These are phyloP conservation scores for Aspergillus hortae DNA, from an alignment of 2,329 filamentous ascomycete genomes.

Conservation along the genomic window DNA sequence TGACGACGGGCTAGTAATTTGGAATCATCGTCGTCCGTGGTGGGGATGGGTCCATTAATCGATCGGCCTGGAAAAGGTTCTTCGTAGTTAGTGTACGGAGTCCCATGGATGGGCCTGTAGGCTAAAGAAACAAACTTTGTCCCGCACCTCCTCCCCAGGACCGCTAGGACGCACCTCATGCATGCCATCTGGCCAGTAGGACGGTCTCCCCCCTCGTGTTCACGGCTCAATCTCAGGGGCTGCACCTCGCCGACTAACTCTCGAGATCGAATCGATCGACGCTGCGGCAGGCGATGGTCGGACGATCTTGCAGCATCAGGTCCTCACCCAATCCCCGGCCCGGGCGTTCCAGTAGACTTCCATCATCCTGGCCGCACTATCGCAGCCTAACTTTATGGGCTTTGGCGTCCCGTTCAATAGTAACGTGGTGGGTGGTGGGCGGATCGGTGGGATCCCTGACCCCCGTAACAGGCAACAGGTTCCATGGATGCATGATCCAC, in stretches of 20 bases:
- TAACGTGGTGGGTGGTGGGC: neutral
- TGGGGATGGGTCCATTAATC: neutral
- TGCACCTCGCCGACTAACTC: neutral
- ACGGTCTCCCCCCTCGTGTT: slow-evolving; percentile 3
- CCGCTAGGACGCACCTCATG: neutral
- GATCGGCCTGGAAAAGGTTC: neutral
- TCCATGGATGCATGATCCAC: neutral
- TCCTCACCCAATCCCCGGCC: neutral
- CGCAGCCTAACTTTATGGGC: neutral
- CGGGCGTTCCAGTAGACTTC: neutral
- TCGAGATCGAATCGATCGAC: neutral
- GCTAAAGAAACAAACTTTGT: neutral
- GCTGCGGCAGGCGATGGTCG: neutral
- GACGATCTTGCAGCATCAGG: neutral
- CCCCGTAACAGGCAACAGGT: neutral
- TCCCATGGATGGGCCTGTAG: neutral
- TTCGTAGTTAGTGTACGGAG: neutral
- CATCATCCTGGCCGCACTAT: neutral
- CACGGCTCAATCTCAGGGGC: slow-evolving; percentile 1
- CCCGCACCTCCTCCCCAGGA: neutral
- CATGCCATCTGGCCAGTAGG: slow-evolving; percentile 4
- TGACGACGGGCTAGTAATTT: neutral
- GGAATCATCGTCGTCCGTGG: neutral
- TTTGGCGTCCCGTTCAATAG: neutral
- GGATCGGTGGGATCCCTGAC: neutral